Evolutionary conservation across 176 grass and related monocot species (phyloP).

Genomic region (Aechmea fasciata): DNA sequence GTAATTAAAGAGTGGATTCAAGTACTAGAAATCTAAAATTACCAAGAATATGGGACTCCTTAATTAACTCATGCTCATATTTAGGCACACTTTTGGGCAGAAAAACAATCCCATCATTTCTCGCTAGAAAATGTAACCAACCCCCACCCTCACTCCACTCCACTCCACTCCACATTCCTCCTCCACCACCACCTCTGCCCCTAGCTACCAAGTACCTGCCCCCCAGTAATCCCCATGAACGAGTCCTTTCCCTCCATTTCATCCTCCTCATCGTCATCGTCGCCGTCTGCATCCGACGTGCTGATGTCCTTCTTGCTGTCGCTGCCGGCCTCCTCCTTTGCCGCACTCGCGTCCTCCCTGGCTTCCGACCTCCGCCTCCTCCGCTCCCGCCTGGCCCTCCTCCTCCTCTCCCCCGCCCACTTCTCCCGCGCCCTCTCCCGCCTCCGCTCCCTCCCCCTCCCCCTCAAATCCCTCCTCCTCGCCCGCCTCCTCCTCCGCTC

Average conservation of each 20-base stretch:
- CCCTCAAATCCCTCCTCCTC: constrained; percentile 49
- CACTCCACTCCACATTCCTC: too few relatives aligned
- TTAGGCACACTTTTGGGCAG: too few relatives aligned
- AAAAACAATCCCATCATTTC: too few relatives aligned
- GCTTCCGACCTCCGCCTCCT: constrained; percentile 35
- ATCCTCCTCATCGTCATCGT: neutral
- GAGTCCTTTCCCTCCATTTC: neutral
- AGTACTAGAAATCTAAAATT: too few relatives aligned
- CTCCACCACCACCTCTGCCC: too few relatives aligned
- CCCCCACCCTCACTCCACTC: too few relatives aligned
- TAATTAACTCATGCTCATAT: too few relatives aligned
- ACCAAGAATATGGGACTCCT: too few relatives aligned
- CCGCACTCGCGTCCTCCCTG: constrained; percentile 29
- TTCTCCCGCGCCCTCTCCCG: constrained; percentile 57
- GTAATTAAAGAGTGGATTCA: too few relatives aligned
- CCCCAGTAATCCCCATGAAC: neutral
- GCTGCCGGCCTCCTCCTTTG: constrained; percentile 28
- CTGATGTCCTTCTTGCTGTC: constrained; percentile 56
- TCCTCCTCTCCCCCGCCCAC: constrained; percentile 64
- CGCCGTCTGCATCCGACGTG: constrained; percentile 38
- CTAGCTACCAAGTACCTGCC: too few relatives aligned
- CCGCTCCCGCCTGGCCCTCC: constrained; percentile 65
- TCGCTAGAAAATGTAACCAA: too few relatives aligned
- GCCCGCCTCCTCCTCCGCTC: constrained; percentile 68
- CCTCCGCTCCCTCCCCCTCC: constrained; percentile 55